phyloP scores from a whole-genome alignment of 2,329 filamentous ascomycete genomes.

The Paracoccidioides lutzii region DNA sequence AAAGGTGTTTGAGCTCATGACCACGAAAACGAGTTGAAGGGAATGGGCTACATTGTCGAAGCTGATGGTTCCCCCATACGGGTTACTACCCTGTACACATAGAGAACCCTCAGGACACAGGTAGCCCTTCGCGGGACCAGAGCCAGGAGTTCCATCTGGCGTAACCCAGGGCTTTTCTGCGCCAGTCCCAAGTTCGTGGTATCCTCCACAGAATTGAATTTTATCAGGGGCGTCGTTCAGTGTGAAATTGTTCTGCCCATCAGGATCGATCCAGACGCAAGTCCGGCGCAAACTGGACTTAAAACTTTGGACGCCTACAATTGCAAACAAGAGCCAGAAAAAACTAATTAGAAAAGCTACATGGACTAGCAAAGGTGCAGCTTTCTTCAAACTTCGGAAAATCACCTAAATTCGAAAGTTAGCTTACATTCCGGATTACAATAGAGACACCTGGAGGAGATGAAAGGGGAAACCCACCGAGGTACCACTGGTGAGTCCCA shows the following conservation, averaged over 20 bases:
- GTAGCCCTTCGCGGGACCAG: conserved; percentile 58
- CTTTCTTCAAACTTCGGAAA: conserved; percentile 85
- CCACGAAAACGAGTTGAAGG: conserved; percentile 85
- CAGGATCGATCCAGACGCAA: conserved; percentile 64
- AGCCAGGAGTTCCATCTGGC: conserved; percentile 40
- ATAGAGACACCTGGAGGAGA: not conserved
- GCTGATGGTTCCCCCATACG: conserved; percentile 72
- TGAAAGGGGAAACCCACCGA: conserved; percentile 45
- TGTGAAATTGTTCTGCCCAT: conserved; percentile 27
- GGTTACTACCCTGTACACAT: conserved; percentile 68
- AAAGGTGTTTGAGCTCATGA: conserved; percentile 98
- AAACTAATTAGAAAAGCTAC: conserved; percentile 91
- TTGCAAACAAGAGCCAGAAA: conserved; percentile 96
- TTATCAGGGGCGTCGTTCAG: conserved; percentile 42
- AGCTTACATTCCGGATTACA: conserved; percentile 6
- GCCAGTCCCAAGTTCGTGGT: conserved; percentile 50
- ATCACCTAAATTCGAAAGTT: conserved; percentile 52
- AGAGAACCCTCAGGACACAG: conserved; percentile 72
- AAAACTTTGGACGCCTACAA: conserved; percentile 93
- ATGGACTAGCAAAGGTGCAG: conserved; percentile 77
- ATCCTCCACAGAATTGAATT: conserved; percentile 76
- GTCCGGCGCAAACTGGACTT: conserved; percentile 66
- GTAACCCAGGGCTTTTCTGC: conserved; percentile 54
- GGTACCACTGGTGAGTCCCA: conserved; percentile 85
- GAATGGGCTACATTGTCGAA: conserved; percentile 94